A percentile compares a stretch with the other conserved stretches of the same genome.
phyloP scores from a whole-genome alignment of 2,329 filamentous ascomycete genomes.

The Hypoxylon sp. region DNA sequence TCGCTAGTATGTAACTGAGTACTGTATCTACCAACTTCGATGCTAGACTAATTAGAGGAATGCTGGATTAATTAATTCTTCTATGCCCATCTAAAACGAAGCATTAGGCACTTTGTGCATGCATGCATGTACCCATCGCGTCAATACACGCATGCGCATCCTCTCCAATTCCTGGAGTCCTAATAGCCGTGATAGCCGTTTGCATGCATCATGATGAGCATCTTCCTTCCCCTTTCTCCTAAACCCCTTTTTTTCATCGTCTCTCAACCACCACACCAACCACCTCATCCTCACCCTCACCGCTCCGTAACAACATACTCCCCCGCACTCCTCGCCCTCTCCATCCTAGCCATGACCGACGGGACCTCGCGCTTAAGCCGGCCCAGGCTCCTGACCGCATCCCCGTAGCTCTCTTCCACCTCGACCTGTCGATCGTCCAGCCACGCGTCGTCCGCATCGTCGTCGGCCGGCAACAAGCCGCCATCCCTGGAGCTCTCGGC shows the following conservation, averaged over 20 bases:
- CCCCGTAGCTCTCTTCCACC: slow-evolving; percentile 57
- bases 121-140: no score
- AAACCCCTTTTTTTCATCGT: background rate
- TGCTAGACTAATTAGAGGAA: no score
- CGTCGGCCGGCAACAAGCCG: slow-evolving; percentile 30
- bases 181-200: no score
- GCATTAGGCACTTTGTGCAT: no score
- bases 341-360: slow-evolving; percentile 69
- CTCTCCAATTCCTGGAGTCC: no score
- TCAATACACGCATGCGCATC: no score
- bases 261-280: background rate
- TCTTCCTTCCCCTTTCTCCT: no score
- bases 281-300: slow-evolving; percentile 35
- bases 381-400: slow-evolving; percentile 60
- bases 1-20: no score
- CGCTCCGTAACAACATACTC: slow-evolving; percentile 63
- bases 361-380: slow-evolving; percentile 68
- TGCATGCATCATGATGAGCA: no score
- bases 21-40: no score
- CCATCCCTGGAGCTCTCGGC: slow-evolving; percentile 7
- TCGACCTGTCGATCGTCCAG: slow-evolving; percentile 56
- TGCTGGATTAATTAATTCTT: no score
- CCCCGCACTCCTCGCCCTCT: slow-evolving; percentile 67
- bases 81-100: no score
- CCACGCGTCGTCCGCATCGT: slow-evolving; percentile 28